Evolutionary conservation across 2,329 filamentous ascomycete species (phyloP).

Genomic region (Xylariaceae sp.): DNA sequence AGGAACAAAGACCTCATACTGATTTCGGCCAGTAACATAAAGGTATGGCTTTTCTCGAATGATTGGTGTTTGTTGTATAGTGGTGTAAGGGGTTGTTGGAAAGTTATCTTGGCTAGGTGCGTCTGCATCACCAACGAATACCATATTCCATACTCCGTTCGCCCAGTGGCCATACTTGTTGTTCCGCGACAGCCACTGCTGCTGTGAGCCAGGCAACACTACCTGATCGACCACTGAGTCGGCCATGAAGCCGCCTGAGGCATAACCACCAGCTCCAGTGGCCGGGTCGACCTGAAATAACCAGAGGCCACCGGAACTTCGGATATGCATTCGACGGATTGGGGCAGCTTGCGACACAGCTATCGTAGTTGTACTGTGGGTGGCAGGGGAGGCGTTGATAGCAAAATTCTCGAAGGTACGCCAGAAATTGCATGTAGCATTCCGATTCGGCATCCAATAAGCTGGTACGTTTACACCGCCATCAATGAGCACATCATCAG

Average conservation of each 20-base stretch:
- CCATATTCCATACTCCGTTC: slow-evolving; percentile 46
- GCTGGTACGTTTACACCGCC: slow-evolving; percentile 45
- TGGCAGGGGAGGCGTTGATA: slow-evolving; percentile 41
- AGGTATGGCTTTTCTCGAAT: slow-evolving; percentile 45
- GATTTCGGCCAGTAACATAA: slow-evolving; percentile 31
- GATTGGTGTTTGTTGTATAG: slow-evolving; percentile 38
- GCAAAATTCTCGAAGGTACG: slow-evolving; percentile 44
- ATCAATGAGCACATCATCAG: slow-evolving; percentile 42
- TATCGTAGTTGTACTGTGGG: slow-evolving; percentile 44
- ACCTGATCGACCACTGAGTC: slow-evolving; percentile 42
- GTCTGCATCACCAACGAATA: slow-evolving; percentile 42
- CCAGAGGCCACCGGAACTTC: slow-evolving; percentile 43
- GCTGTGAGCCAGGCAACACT: slow-evolving; percentile 44
- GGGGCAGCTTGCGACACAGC: slow-evolving; percentile 45
- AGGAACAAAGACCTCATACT: slow-evolving; percentile 42
- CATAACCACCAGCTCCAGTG: slow-evolving; percentile 43
- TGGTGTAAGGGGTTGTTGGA: slow-evolving; percentile 41
- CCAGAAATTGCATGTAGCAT: slow-evolving; percentile 46
- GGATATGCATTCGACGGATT: slow-evolving; percentile 41
- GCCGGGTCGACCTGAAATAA: slow-evolving; percentile 44
- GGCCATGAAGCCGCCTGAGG: slow-evolving; percentile 45
- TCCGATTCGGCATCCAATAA: slow-evolving; percentile 46
- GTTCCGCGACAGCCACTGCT: slow-evolving; percentile 46
- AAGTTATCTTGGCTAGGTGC: slow-evolving; percentile 40
- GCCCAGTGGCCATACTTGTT: slow-evolving; percentile 44